Evolutionary conservation across 352 stramenopile genomes (phyloP).

Genomic region (Plasmopara viticola): DNA sequence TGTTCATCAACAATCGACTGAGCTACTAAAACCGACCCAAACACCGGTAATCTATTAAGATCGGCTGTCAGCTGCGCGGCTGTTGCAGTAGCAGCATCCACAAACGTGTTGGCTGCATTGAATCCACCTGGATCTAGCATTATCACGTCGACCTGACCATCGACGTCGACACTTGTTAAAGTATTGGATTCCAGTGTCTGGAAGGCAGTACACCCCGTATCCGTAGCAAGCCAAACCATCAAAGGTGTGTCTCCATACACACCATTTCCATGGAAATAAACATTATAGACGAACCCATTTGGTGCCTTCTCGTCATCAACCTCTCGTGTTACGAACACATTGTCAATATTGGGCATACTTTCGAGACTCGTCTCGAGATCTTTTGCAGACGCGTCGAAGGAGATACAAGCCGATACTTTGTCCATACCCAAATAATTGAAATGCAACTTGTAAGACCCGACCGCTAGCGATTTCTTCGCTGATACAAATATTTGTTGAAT

Average conservation of each 20-base stretch:
- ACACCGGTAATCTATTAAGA: conserved; percentile 52
- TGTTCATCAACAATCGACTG: conserved; percentile 59
- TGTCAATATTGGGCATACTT: conserved; percentile 66
- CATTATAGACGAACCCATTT: conserved; percentile 57
- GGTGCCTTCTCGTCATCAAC: conserved; percentile 24
- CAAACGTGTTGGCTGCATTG: conserved; percentile 43
- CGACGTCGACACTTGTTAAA: conserved; percentile 32
- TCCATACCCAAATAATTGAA: conserved; percentile 36
- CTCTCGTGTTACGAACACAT: conserved; percentile 50
- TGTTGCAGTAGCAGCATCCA: conserved; percentile 30
- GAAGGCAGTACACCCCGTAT: conserved; percentile 34
- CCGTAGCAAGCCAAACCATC: conserved; percentile 17
- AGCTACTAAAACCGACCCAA: conserved; percentile 55
- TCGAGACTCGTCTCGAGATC: conserved; percentile 48
- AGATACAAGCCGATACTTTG: conserved; percentile 43
- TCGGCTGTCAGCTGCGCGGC: conserved; percentile 39
- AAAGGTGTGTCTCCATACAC: conserved; percentile 30
- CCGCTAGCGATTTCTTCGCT: conserved; percentile 38
- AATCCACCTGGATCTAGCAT: conserved; percentile 54
- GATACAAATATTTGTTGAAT: conserved; percentile 65
- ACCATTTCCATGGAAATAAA: conserved; percentile 79
- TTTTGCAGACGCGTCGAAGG: conserved; percentile 48
- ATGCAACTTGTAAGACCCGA: conserved; percentile 50
- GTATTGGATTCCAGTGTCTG: conserved; percentile 64
- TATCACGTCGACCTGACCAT: conserved; percentile 24